Percentiles rank a stretch among this genome's conserved stretches.
Conservation (phyloP, 2,329 filamentous ascomycete genomes). For the Phyllosticta citriasiana region DNA sequence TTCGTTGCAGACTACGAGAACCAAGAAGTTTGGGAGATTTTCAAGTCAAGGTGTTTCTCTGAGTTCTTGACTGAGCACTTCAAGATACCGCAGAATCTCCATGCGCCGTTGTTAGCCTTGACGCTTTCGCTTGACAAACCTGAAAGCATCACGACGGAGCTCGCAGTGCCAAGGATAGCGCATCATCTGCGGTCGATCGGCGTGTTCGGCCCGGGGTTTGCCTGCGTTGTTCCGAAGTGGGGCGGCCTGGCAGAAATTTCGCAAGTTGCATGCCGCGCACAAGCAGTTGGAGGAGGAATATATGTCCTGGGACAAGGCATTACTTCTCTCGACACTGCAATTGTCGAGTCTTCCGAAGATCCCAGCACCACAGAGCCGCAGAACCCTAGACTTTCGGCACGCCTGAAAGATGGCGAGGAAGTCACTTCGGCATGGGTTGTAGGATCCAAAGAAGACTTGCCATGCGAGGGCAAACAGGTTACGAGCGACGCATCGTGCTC, state of each 20-base stretch:
- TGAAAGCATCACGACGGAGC: slow-evolving; percentile 49
- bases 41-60: slow-evolving; percentile 46
- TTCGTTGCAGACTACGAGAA: slow-evolving; percentile 67
- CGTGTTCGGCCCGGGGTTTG: slow-evolving; percentile 78
- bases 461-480: slow-evolving; percentile 1
- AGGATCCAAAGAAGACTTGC: slow-evolving; percentile 30
- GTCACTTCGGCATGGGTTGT: slow-evolving; percentile 49
- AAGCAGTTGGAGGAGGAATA: slow-evolving; percentile 80
- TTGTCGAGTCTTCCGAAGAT: slow-evolving; percentile 10
- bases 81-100: slow-evolving; percentile 52
- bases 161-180: slow-evolving; percentile 63
- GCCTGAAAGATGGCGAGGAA: slow-evolving; percentile 47
- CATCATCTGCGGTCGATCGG: slow-evolving; percentile 81
- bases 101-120: slow-evolving; percentile 57
- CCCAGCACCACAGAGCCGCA: slow-evolving; percentile 20
- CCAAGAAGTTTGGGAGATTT: slow-evolving; percentile 50
- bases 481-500: slow-evolving; percentile 6
- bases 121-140: slow-evolving; percentile 57
- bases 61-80: slow-evolving; percentile 48
- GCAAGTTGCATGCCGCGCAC: slow-evolving; percentile 83
- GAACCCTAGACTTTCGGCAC: slow-evolving; percentile 23
- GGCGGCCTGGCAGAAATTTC: slow-evolving; percentile 80
- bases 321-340: slow-evolving; percentile 14
- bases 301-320: slow-evolving; percentile 76
- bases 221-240: slow-evolving; percentile 85